These are phyloP conservation scores for Trichoderma harzianum DNA, from an alignment of 2,329 filamentous ascomycete species.

Conservation along the genomic window DNA sequence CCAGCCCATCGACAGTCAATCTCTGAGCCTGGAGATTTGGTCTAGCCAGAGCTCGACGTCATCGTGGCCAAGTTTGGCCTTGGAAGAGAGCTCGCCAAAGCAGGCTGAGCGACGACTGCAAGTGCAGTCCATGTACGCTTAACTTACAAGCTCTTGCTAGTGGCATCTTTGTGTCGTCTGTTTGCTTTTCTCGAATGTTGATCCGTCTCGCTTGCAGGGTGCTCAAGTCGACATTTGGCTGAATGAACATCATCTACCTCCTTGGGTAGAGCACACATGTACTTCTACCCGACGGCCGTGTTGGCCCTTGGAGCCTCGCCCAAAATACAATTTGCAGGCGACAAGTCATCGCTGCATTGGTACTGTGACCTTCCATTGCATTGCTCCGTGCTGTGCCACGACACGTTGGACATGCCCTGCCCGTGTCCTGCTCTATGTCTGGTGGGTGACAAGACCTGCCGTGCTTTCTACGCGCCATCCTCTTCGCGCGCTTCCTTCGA, in stretches of 20 bases:
- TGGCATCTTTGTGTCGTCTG: background rate
- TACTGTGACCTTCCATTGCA: conserved; percentile 1
- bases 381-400: conserved; percentile 14
- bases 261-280: background rate
- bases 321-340: background rate
- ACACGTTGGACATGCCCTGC: conserved; percentile 12
- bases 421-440: conserved; percentile 6
- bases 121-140: background rate
- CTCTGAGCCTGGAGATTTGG: background rate
- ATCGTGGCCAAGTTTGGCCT: conserved; percentile 9
- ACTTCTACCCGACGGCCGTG: background rate
- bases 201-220: background rate
- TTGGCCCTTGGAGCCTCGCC: conserved; percentile 1
- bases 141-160: background rate
- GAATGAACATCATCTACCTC: background rate
- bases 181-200: background rate
- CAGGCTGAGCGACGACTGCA: conserved; percentile 3
- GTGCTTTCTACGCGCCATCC: background rate
- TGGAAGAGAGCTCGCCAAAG: background rate
- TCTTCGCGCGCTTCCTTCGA: background rate
- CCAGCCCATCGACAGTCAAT: background rate
- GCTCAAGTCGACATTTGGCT: background rate
- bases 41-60: conserved; percentile 2
- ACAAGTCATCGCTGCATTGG: conserved; percentile 18
- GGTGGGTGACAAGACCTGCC: background rate